Evolutionary conservation across 768 basidiomycete genomes (phyloP).

Genomic region (Hydnomerulius pinastri): DNA sequence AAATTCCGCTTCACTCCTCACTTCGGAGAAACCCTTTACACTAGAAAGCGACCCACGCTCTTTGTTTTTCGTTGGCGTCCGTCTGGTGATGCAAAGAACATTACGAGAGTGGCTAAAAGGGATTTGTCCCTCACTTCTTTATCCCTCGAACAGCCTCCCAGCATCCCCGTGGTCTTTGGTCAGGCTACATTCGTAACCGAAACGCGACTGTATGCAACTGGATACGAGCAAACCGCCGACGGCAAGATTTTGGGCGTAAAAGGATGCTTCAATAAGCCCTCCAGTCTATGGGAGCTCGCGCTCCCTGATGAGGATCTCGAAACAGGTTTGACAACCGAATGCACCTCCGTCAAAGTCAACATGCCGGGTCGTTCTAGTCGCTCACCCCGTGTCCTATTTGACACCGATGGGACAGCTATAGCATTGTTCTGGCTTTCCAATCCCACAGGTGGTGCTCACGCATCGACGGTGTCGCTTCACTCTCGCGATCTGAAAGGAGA

Average conservation of each 20-base stretch:
- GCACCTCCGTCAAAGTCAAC: conserved; percentile 37
- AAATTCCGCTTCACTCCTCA: conserved; percentile 59
- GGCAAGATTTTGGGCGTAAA: conserved; percentile 60
- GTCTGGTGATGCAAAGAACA: not conserved
- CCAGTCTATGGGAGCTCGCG: conserved; percentile 55
- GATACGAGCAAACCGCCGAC: conserved; percentile 60
- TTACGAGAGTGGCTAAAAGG: conserved; percentile 8
- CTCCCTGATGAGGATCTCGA: conserved; percentile 19
- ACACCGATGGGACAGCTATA: conserved; percentile 19
- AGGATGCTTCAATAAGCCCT: conserved; percentile 59
- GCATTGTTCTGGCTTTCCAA: conserved; percentile 56
- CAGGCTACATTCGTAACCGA: conserved; percentile 54
- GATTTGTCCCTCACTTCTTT: conserved; percentile 13
- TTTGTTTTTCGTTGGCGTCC: conserved; percentile 56
- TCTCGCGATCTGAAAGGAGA: conserved; percentile 36
- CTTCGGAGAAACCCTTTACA: conserved; percentile 63
- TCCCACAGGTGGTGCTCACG: conserved; percentile 58
- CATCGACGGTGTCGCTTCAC: conserved; percentile 54
- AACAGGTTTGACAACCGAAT: conserved; percentile 13
- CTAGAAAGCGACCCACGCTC: conserved; percentile 51
- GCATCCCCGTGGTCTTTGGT: conserved; percentile 44
- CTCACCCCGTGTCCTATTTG: conserved; percentile 52
- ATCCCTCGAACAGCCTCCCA: conserved; percentile 8
- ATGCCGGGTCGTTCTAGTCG: conserved; percentile 49
- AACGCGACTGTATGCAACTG: conserved; percentile 54